Base-by-base conservation (phyloP, 148 eudicot genomes). In the Linanthus parryae region DNA sequence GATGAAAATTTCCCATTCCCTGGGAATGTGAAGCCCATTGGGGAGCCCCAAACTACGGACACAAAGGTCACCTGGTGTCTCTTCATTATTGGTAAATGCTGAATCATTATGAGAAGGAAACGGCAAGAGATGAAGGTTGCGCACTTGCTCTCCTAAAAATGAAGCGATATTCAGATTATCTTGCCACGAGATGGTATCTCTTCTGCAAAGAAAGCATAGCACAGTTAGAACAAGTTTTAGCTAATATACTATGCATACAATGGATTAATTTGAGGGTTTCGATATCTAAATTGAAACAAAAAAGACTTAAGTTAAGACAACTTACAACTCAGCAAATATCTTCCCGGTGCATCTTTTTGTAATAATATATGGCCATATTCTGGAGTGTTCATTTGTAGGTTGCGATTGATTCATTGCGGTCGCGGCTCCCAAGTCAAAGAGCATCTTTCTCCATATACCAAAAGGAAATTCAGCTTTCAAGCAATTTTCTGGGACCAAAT, bases 131-230 rank as follows among this genome's bases (percentile, higher is more conserved):
- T 84, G 90, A 64, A 91, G 94, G 72, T 77, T 70, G 38, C 51
- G 82, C 46, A 91, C 63, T 66, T 86, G 84, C 70, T 91, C 73
- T 22, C 98, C 95, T 64, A 91, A 39, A 68, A 91, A 91, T n/a
- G 90, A 91, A 71, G 98, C 94, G 58, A 91, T 71, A 71, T 72
- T 73, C 39, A 79, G 64, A 44, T 69, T 47, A 34, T 81, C 95
- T 56, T 81, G 76, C 76, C 62, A 69, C 33, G 84, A 81, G 31
- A 91, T 56, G 24, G 65, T 63, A 64, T 83, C 81, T 56, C 87
- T 73, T 66, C 98, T 91, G 89, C 73, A 78, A 69, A 38, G 62
- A 56, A 46, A 25, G 36, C n/a, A 41, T 17, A 43, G 31, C 16
- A 48, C 28, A 34, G 55, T 62, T 54, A 68, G 39, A 20, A 23